phyloP scores from a whole-genome alignment of 2,329 filamentous ascomycete genomes.

The Sporothrix brasiliensis region DNA sequence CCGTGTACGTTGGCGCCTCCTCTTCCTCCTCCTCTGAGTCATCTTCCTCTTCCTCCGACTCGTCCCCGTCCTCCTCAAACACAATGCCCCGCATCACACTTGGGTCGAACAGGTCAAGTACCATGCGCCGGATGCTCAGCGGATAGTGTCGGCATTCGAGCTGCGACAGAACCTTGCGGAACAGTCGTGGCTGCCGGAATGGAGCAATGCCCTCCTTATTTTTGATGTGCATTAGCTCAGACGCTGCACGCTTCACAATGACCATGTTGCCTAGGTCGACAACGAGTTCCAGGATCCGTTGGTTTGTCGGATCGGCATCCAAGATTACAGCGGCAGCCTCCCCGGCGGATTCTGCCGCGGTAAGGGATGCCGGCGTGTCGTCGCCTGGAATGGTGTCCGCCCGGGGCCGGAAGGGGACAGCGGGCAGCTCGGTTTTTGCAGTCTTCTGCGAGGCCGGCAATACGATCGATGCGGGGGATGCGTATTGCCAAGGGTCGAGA shows the following conservation, averaged over 20 bases:
- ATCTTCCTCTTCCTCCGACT: constrained; percentile 40
- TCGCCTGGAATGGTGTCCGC: constrained; percentile 39
- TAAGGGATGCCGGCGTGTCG: constrained; percentile 37
- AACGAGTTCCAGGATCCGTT: constrained; percentile 81
- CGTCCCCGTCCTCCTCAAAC: constrained; percentile 72
- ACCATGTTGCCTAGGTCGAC: constrained; percentile 92
- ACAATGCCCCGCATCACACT: constrained; percentile 82
- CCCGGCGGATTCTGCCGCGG: constrained; percentile 40
- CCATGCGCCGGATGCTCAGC: constrained; percentile 81
- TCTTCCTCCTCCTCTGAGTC: constrained; percentile 39
- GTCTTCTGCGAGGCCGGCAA: constrained; percentile 59
- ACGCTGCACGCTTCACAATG: constrained; percentile 81
- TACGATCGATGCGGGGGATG: constrained; percentile 51
- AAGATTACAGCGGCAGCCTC: constrained; percentile 44
- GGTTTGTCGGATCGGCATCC: constrained; percentile 56
- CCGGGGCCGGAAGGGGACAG: constrained; percentile 47
- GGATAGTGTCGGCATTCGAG: constrained; percentile 89
- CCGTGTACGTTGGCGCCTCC: constrained; percentile 34
- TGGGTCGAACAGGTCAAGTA: constrained; percentile 93
- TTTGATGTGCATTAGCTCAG: constrained; percentile 79
- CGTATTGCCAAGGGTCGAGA: constrained; percentile 62
- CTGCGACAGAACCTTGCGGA: constrained; percentile 80
- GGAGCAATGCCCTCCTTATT: constrained; percentile 71
- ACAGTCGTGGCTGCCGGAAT: constrained; percentile 76
- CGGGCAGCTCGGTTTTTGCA: constrained; percentile 50